Base-by-base conservation (phyloP, 2,329 filamentous ascomycete species). In the Ophiostoma sp. region DNA sequence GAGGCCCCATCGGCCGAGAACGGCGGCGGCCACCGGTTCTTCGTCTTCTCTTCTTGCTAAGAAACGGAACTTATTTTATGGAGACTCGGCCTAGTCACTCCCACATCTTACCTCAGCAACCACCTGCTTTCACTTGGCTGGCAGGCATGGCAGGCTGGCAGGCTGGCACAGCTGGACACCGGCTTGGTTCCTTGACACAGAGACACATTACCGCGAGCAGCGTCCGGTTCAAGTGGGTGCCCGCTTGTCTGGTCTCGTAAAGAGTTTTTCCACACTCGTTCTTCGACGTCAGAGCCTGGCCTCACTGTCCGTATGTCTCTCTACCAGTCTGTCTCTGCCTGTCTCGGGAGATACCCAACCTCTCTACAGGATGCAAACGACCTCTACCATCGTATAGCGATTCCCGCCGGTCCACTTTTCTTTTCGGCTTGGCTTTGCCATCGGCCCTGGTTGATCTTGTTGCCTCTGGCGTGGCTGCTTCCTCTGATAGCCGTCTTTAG, bases 311-410 rank as follows among this genome's bases (percentile, higher is more conserved):
- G 11, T 49, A 27, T 27, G n/a, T 52, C 49, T 52, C 49, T 52
- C 49, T 18, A 16, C 27, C 49, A 52, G 49, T n/a, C 49, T 18
- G 42, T 27, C 27, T 27, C 42, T 44, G 11, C 49, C 18, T 60
- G 55, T 60, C 60, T 44, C 60, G n/a, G 60, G 60, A 63, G 40
- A 41, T 41, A 38, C 60, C 36, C 60, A 63, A 55, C 49, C n/a
- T 36, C 49, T 16, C n/a, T 36, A 27, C 27, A 42, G 16, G 47
- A 14, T 40, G 60, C 49, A 55, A 55, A 55, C 49, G 49, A 55
- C 49, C 8, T 7, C 52, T 58, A 3, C 9, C 55, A 38, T 60
- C 55, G 55, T 60, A 60, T 60, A 38, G 55, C 55, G 55, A 60
- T 9, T 60, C 11, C 55, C 55, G 55, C 7, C 18, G 27, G 55